phyloP scores from a whole-genome alignment of 2,329 filamentous ascomycete species.

The Pyrenochaeta sp. region DNA sequence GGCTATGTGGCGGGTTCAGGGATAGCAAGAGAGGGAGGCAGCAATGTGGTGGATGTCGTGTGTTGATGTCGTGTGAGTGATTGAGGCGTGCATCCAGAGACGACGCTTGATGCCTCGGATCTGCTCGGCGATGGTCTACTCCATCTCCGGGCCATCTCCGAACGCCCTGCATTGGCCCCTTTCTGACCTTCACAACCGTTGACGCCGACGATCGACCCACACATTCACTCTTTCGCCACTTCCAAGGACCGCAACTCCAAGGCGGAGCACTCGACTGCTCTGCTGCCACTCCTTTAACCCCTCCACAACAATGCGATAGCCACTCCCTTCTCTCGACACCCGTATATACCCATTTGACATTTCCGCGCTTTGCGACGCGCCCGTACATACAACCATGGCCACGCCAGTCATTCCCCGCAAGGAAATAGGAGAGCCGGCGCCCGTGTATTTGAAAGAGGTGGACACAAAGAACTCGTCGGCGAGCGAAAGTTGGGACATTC shows the following conservation, averaged over 20 bases:
- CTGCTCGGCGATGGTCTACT: constrained; percentile 10
- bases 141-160: constrained; percentile 21
- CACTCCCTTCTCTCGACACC: constrained; percentile 16
- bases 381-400: constrained; percentile 24
- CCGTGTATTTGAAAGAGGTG: constrained; percentile 26
- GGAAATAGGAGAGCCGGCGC: constrained; percentile 27
- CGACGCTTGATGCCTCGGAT: too few relatives aligned
- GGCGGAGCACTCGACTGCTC: constrained; percentile 18
- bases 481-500: constrained; percentile 20
- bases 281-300: constrained; percentile 24
- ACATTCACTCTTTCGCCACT: constrained; percentile 21
- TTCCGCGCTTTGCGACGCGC: constrained; percentile 17
- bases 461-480: constrained; percentile 4
- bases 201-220: too few relatives aligned
- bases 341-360: constrained; percentile 12
- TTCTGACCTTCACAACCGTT: constrained; percentile 14
- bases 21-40: too few relatives aligned
- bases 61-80: too few relatives aligned
- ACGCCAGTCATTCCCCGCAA: constrained; percentile 25
- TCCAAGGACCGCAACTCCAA: constrained; percentile 4
- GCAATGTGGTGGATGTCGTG: too few relatives aligned
- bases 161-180: constrained; percentile 26
- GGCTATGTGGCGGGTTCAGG: too few relatives aligned
- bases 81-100: too few relatives aligned
- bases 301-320: constrained; percentile 17